Evolutionary conservation across 2,329 filamentous ascomycete species (phyloP).

Genomic region (Sporothrix pallida): DNA sequence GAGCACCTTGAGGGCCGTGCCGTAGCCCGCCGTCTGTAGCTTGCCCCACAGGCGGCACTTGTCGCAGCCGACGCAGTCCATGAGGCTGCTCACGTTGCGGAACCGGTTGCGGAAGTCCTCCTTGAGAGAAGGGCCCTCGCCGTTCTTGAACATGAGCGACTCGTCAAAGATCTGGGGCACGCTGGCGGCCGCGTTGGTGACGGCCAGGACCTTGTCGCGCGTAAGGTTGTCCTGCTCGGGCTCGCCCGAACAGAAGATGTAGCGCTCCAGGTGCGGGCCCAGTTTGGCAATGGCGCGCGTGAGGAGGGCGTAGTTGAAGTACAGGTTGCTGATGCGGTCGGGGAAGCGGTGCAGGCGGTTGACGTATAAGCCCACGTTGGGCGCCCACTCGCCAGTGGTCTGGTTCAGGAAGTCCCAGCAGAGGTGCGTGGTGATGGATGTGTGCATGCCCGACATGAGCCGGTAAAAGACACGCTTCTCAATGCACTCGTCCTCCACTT

Average conservation of each 20-base stretch:
- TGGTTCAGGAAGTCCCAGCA: conserved; percentile 98
- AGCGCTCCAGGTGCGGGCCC: conserved; percentile 75
- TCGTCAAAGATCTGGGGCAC: conserved; percentile 90
- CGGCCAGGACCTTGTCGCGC: conserved; percentile 77
- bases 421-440: conserved; percentile 93
- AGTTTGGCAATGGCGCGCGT: conserved; percentile 91
- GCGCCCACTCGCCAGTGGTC: conserved; percentile 89
- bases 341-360: conserved; percentile 81
- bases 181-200: conserved; percentile 73
- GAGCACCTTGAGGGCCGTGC: conserved; percentile 90
- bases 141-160: conserved; percentile 88
- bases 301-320: conserved; percentile 98
- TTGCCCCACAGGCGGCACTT: conserved; percentile 99
- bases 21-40: conserved; percentile 91
- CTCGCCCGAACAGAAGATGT: conserved; percentile 93
- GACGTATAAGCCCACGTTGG: conserved; percentile 88
- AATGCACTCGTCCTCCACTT: conserved; percentile 87
- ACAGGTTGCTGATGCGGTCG: conserved; percentile 93
- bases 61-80: conserved; percentile 99
- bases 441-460: conserved; percentile 96
- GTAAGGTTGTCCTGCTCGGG: conserved; percentile 77
- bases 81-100: conserved; percentile 92
- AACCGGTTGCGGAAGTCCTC: conserved; percentile 98
- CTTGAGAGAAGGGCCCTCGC: conserved; percentile 77
- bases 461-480: conserved; percentile 99